These are phyloP conservation scores for Didymellaceae sp. DNA, from an alignment of 2,329 filamentous ascomycete species.

Conservation along the genomic window DNA sequence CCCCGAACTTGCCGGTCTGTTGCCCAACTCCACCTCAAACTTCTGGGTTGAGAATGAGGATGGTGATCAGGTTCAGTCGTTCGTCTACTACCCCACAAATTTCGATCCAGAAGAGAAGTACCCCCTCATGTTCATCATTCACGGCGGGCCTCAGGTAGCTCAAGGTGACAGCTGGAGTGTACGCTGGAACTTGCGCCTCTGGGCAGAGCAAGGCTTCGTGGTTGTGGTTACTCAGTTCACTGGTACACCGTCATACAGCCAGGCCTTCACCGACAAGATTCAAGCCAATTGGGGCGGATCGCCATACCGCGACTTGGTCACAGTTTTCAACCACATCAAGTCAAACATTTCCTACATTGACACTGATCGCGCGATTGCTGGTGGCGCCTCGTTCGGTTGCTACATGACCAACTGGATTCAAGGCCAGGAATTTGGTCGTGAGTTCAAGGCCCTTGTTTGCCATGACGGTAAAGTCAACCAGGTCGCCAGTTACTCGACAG, in stretches of 20 bases:
- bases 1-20: slow-evolving; percentile 70
- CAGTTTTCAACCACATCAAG: slow-evolving; percentile 76
- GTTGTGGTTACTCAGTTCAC: slow-evolving; percentile 83
- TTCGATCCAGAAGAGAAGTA: slow-evolving; percentile 77
- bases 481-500: slow-evolving; percentile 55
- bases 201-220: slow-evolving; percentile 86
- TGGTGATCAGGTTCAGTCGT: slow-evolving; percentile 65
- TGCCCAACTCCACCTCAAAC: slow-evolving; percentile 66
- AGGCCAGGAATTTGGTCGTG: slow-evolving; percentile 79
- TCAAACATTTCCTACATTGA: slow-evolving; percentile 72
- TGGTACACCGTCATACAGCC: slow-evolving; percentile 81
- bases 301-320: slow-evolving; percentile 82
- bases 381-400: slow-evolving; percentile 65
- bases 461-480: slow-evolving; percentile 83
- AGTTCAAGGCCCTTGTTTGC: slow-evolving; percentile 86
- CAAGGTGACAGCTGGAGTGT: slow-evolving; percentile 79
- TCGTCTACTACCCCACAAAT: slow-evolving; percentile 66
- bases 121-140: slow-evolving; percentile 78
- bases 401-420: slow-evolving; percentile 79
- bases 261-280: slow-evolving; percentile 78
- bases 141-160: slow-evolving; percentile 80
- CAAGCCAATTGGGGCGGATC: slow-evolving; percentile 80
- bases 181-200: slow-evolving; percentile 83
- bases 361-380: slow-evolving; percentile 71
- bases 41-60: slow-evolving; percentile 74